Evolutionary conservation across 495 filamentous ascomycete species (phyloP).

Genomic region (Tuber umbilicatum): DNA sequence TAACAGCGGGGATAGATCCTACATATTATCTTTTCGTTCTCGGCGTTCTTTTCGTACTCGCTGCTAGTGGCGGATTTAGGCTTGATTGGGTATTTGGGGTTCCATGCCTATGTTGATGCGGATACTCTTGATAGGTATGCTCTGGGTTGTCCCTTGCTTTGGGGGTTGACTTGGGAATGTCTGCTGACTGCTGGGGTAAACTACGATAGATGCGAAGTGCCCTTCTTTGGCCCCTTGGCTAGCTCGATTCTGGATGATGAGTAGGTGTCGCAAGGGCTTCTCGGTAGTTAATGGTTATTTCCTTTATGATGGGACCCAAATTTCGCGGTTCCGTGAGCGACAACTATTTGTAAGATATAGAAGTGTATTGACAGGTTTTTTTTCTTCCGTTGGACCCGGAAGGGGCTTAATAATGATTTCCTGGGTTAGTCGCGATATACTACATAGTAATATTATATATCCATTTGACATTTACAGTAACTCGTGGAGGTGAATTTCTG

Average conservation of each 20-base stretch:
- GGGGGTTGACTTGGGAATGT: neutral
- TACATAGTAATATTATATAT: neutral
- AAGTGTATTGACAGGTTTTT: neutral
- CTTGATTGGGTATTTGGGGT: slow-evolving; percentile 68
- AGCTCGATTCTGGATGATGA: slow-evolving; percentile 91
- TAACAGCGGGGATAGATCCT: slow-evolving; percentile 48
- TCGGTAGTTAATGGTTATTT: neutral
- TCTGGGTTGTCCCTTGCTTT: neutral
- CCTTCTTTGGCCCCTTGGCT: slow-evolving; percentile 74
- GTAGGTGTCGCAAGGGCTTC: slow-evolving; percentile 44
- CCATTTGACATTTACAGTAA: neutral
- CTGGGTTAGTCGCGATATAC: neutral
- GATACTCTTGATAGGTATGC: slow-evolving; percentile 75
- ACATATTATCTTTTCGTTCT: slow-evolving; percentile 81
- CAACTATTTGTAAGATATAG: neutral
- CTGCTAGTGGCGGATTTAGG: slow-evolving; percentile 67
- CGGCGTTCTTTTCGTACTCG: slow-evolving; percentile 73
- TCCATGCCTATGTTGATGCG: slow-evolving; percentile 79
- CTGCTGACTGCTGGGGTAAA: slow-evolving; percentile 5
- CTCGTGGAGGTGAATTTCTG: neutral
- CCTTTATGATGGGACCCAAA: neutral
- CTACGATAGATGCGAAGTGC: slow-evolving; percentile 63
- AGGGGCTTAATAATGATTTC: neutral
- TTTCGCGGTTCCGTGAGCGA: neutral
- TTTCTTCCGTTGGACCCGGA: neutral